Conservation (phyloP, 257 asterid genomes). For the Solanum pimpinellifolium region DNA sequence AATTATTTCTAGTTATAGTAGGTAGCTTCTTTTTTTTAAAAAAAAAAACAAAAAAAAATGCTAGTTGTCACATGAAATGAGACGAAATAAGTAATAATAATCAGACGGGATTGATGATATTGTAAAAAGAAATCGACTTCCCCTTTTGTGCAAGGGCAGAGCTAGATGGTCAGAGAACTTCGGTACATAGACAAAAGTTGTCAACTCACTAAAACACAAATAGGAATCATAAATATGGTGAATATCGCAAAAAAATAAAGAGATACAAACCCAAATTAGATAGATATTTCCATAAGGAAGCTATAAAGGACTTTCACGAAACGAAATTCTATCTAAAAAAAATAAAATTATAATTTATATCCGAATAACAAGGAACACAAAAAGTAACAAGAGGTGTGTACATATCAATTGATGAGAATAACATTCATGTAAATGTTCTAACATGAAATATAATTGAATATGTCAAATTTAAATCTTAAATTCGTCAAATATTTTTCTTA, state of each 20-base stretch:
- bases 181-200: not conserved
- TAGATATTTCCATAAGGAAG: not conserved
- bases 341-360: not conserved
- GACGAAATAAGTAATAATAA: not conserved
- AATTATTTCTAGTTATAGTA: not conserved
- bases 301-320: not conserved
- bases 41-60: too few relatives aligned
- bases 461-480: not conserved
- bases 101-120: not conserved
- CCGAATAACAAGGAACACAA: not conserved
- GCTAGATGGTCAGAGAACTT: not conserved
- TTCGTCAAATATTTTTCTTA: not conserved
- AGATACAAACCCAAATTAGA: not conserved
- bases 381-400: not conserved
- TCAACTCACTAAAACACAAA: not conserved
- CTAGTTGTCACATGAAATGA: too few relatives aligned
- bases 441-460: not conserved
- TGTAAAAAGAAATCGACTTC: not conserved
- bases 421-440: not conserved
- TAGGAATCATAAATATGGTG: not conserved
- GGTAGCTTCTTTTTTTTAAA: too few relatives aligned
- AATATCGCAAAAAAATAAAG: not conserved
- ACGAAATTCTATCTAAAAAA: not conserved
- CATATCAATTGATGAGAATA: not conserved
- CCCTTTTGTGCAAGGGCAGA: not conserved